Conservation (phyloP, 345 rosid genomes). For the Linum usitatissimum region DNA sequence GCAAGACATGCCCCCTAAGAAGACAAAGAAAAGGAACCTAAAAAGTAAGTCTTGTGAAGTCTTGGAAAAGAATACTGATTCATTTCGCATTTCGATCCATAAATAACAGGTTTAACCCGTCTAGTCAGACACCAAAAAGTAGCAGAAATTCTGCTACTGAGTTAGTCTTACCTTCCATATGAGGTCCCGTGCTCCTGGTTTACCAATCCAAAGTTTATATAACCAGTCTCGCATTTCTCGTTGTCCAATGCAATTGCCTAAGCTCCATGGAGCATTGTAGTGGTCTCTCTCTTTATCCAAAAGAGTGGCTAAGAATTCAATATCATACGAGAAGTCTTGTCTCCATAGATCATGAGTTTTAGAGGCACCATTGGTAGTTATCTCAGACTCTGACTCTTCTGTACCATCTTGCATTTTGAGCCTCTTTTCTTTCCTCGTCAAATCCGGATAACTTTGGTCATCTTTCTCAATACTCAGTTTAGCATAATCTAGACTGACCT, state of each 20-base stretch:
- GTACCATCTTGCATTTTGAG: constrained; percentile 27
- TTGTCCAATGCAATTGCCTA: constrained; percentile 79
- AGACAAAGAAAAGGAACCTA: constrained; percentile 7
- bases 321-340: constrained; percentile 56
- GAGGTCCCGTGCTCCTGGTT: constrained; percentile 65
- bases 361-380: constrained; percentile 23
- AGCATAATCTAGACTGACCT: constrained; percentile 25
- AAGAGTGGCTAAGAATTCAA: constrained; percentile 48
- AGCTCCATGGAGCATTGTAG: constrained; percentile 76
- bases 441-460: constrained; percentile 40
- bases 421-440: constrained; percentile 77
- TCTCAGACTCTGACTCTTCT: constrained; percentile 25
- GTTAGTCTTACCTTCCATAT: constrained; percentile 66
- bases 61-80: no score
- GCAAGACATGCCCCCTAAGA: constrained; percentile 86
- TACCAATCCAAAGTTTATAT: constrained; percentile 65
- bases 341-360: constrained; percentile 42
- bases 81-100: no score
- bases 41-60: not conserved
- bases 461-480: constrained; percentile 28
- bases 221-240: constrained; percentile 96
- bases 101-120: no score
- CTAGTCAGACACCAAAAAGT: no score
- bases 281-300: constrained; percentile 83
- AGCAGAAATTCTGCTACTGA: not conserved